phyloP scores from a whole-genome alignment of 179 eudicot species.

The Spergularia azorica region DNA sequence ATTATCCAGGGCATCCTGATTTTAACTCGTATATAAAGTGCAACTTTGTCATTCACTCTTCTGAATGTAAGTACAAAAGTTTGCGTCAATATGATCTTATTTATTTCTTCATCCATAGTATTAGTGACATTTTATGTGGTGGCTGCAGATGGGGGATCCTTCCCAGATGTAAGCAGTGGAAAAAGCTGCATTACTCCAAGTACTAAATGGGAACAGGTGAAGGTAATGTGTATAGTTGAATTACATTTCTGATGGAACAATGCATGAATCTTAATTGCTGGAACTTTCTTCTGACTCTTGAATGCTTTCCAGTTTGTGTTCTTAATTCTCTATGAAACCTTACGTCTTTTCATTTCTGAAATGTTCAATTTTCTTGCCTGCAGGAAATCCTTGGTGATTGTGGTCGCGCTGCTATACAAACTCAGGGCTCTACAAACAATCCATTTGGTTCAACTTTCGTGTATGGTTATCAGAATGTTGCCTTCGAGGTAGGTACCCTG shows the following conservation, averaged over 20 bases:
- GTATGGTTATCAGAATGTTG: conserved; percentile 91
- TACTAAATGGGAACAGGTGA: conserved; percentile 98
- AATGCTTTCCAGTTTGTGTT: background rate
- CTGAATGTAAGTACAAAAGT: conserved; percentile 61
- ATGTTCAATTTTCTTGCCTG: conserved; percentile 21
- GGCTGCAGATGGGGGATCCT: conserved; percentile 60
- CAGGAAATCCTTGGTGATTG: conserved; percentile 96
- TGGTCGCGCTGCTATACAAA: conserved; percentile 96
- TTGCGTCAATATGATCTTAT: background rate
- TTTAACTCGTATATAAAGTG: conserved; percentile 95
- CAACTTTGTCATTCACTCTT: conserved; percentile 71
- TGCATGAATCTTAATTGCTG: background rate
- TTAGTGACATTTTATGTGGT: conserved; percentile 19
- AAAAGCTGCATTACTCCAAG: conserved; percentile 75
- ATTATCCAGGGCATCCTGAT: conserved; percentile 96
- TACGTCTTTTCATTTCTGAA: conserved; percentile 2
- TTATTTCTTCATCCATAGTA: background rate
- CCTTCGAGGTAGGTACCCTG: conserved; percentile 70
- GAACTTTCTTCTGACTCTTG: too few relatives aligned
- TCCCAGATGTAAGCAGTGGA: conserved; percentile 49
- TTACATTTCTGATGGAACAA: background rate
- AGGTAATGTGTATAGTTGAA: conserved; percentile 47
- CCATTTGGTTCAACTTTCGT: conserved; percentile 97
- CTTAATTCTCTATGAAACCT: background rate
- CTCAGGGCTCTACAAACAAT: conserved; percentile 90